phyloP scores from a whole-genome alignment of 1,139 yeast genomes.

The Wickerhamiella pararugosa region DNA sequence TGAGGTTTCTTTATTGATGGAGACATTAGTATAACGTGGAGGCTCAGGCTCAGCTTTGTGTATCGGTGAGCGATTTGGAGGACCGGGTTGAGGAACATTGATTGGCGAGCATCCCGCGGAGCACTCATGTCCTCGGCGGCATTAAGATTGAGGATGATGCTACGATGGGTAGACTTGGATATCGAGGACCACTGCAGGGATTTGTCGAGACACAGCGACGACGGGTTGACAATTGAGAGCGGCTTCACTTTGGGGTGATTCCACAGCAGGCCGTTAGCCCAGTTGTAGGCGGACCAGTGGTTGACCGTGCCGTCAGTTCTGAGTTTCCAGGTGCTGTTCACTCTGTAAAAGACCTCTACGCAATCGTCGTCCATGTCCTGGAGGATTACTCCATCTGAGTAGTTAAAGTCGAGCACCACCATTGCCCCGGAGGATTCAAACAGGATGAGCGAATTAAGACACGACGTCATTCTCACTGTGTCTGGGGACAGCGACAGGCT shows the following conservation, averaged over 20 bases:
- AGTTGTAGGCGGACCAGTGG: constrained; percentile 5
- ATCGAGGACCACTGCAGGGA: constrained; percentile 2
- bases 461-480: not conserved
- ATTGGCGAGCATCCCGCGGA: not conserved
- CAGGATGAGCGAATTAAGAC: constrained; percentile 1
- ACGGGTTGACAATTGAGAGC: not conserved
- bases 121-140: constrained; percentile 4
- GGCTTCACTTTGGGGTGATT: constrained; percentile 2
- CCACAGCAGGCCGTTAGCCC: constrained; percentile 7
- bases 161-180: constrained; percentile 1
- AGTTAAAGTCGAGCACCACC: constrained; percentile 2
- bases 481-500: not conserved
- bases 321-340: constrained; percentile 5
- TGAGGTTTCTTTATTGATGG: too few relatives aligned
- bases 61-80: constrained; percentile 5
- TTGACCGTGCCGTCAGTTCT: constrained; percentile 1
- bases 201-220: constrained; percentile 3
- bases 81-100: constrained; percentile 4
- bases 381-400: constrained; percentile 1
- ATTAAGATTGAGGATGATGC: constrained; percentile 4
- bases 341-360: constrained; percentile 2
- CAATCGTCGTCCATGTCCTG: constrained; percentile 1
- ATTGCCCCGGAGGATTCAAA: constrained; percentile 2
- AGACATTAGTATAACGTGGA: constrained; percentile 2
- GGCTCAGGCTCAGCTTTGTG: constrained; percentile 3